Evolutionary conservation across 2,329 filamentous ascomycete species (phyloP).

Genomic region (Sporothrix luriei): DNA sequence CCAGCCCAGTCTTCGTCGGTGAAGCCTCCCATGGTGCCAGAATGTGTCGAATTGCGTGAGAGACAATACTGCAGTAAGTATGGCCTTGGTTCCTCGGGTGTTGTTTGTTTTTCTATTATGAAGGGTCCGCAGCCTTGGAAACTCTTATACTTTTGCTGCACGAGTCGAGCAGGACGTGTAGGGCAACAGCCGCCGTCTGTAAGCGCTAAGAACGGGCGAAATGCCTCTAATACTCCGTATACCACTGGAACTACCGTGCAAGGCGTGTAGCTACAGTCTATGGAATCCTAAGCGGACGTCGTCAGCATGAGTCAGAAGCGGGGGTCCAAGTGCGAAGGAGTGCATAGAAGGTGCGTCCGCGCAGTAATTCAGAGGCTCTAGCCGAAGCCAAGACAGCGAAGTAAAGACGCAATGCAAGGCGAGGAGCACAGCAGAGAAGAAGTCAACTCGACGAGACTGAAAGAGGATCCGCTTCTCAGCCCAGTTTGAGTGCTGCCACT

Average conservation of each 20-base stretch:
- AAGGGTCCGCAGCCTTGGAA: no score
- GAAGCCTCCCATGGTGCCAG: slow-evolving; percentile 30
- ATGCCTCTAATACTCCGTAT: not conserved
- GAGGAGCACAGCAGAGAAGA: not conserved
- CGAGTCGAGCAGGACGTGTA: not conserved
- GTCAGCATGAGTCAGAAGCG: slow-evolving; percentile 23
- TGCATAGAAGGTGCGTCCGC: not conserved
- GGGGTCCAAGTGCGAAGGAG: not conserved
- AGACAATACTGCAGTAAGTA: not conserved
- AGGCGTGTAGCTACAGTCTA: not conserved
- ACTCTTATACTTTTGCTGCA: not conserved
- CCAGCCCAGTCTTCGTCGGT: slow-evolving; percentile 62
- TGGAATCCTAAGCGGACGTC: not conserved
- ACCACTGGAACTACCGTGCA: not conserved
- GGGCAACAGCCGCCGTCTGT: not conserved
- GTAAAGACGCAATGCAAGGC: no score
- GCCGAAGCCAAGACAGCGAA: not conserved
- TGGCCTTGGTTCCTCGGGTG: not conserved
- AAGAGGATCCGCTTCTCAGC: no score
- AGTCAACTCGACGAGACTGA: not conserved
- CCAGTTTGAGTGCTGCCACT: no score
- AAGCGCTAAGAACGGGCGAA: not conserved
- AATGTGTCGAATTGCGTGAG: not conserved
- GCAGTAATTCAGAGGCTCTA: no score
- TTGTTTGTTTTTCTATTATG: no score